Conservation (phyloP, 495 filamentous ascomycete species). For the Hypoxylon subgilvum region DNA sequence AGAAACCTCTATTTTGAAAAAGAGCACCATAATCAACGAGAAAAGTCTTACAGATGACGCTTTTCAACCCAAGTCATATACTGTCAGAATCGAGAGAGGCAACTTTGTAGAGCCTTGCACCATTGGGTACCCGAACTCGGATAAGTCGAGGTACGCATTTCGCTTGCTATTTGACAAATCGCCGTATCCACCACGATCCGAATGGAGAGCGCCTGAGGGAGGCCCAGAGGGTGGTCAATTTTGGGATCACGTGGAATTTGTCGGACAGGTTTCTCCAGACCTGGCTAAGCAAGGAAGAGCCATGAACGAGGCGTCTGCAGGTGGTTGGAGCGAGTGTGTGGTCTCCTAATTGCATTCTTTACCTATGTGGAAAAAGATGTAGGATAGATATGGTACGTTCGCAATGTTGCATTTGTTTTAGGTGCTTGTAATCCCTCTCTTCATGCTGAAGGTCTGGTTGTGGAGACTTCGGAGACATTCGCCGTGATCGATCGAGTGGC, state of each 20-base stretch:
- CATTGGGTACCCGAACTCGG: neutral
- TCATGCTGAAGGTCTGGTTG: too few species aligned
- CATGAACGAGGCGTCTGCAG: conserved; percentile 21
- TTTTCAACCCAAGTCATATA: conserved; percentile 38
- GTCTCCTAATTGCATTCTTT: conserved; percentile 25
- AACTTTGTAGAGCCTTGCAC: conserved; percentile 35
- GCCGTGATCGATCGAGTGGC: too few species aligned
- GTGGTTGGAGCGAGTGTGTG: conserved; percentile 18
- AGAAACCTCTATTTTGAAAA: conserved; percentile 7
- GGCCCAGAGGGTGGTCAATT: conserved; percentile 33
- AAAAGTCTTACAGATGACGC: conserved; percentile 35
- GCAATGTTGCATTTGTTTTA: too few species aligned
- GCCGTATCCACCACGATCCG: conserved; percentile 38
- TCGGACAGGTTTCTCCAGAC: conserved; percentile 20
- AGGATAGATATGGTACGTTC: too few species aligned
- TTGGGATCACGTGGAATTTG: conserved; percentile 40
- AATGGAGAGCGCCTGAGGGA: conserved; percentile 36
- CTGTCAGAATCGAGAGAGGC: conserved; percentile 39
- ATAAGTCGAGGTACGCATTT: conserved; percentile 26
- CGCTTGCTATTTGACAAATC: conserved; percentile 42
- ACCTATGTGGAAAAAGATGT: too few species aligned
- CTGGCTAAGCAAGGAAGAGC: conserved; percentile 8
- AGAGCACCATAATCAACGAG: conserved; percentile 27
- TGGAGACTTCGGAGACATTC: too few species aligned
- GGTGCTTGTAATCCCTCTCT: too few species aligned